These are phyloP conservation scores for Magnaporthiopsis rhizophila DNA, from an alignment of 2,329 filamentous ascomycete species.

Conservation along the genomic window DNA sequence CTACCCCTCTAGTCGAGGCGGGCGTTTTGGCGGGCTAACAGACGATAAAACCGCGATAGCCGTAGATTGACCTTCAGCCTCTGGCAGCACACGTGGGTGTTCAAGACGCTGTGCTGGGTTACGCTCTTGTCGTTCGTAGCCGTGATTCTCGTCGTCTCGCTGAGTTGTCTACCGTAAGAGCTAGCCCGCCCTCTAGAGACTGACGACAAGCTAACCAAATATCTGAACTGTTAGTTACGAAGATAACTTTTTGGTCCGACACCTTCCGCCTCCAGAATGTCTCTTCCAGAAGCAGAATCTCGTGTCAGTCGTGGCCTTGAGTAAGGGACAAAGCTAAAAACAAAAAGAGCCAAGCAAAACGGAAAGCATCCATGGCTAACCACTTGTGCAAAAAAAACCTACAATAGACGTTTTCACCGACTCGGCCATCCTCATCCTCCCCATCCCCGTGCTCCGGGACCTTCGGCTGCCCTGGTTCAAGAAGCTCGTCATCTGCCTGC, in stretches of 20 bases:
- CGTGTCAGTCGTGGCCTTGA: background rate
- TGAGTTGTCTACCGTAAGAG: background rate
- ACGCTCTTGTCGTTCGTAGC: background rate
- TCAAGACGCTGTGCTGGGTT: background rate
- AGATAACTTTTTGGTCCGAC: background rate
- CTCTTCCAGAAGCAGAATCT: conserved; percentile 1
- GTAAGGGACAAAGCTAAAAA: background rate
- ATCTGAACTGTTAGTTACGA: background rate
- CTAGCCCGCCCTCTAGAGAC: too few relatives aligned
- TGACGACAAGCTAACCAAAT: background rate
- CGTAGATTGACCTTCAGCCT: background rate
- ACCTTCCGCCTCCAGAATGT: background rate
- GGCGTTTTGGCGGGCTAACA: background rate
- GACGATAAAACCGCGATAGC: background rate
- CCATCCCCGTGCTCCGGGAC: conserved; percentile 2
- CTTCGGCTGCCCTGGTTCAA: conserved; percentile 1
- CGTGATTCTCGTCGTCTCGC: background rate
- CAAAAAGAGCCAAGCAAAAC: background rate
- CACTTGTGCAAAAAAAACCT: too few relatives aligned
- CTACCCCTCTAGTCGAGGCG: background rate
- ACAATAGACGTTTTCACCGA: background rate
- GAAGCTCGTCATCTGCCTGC: background rate
- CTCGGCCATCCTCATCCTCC: conserved; percentile 3
- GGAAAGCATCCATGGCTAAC: too few relatives aligned
- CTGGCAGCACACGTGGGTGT: background rate